phyloP scores from a whole-genome alignment of 2,329 filamentous ascomycete genomes.

The Colletotrichum sidae region DNA sequence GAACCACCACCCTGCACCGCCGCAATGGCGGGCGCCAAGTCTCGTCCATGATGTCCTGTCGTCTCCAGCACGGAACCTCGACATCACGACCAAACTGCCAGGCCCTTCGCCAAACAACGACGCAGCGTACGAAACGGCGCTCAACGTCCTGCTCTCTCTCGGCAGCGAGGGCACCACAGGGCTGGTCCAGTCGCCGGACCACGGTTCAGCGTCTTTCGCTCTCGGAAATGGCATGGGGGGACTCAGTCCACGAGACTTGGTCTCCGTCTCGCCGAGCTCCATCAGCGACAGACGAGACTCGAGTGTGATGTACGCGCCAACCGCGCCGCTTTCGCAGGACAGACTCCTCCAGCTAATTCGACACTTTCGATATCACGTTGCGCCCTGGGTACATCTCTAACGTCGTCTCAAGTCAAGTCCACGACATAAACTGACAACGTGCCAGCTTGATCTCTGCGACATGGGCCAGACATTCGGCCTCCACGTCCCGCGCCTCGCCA shows the following conservation, averaged over 20 bases:
- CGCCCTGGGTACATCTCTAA: constrained; percentile 53
- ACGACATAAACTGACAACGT: neutral
- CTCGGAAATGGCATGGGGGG: neutral
- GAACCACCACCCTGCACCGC: neutral
- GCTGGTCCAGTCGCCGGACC: constrained; percentile 3
- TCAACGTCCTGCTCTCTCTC: constrained; percentile 49
- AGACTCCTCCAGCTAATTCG: constrained; percentile 48
- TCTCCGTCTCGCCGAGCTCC: constrained; percentile 19
- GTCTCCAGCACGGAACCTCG: constrained; percentile 7
- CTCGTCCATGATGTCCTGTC: constrained; percentile 18
- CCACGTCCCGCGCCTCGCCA: constrained; percentile 46
- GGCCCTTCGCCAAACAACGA: constrained; percentile 12
- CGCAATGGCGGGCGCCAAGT: constrained; percentile 23
- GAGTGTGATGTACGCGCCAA: neutral
- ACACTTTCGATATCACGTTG: constrained; percentile 58
- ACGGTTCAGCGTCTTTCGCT: neutral
- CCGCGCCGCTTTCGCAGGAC: constrained; percentile 22
- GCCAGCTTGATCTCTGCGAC: constrained; percentile 56
- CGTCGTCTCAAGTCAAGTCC: neutral
- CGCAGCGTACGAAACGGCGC: constrained; percentile 46
- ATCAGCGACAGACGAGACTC: neutral
- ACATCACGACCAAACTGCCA: constrained; percentile 5
- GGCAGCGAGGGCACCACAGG: constrained; percentile 41
- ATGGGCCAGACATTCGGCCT: constrained; percentile 54
- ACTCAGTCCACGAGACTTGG: constrained; percentile 19